Evolutionary conservation across 441 rosid species (phyloP), one percentile per base, ranked within the genome.

Genomic region (Pelargonium fulgidum): DNA sequence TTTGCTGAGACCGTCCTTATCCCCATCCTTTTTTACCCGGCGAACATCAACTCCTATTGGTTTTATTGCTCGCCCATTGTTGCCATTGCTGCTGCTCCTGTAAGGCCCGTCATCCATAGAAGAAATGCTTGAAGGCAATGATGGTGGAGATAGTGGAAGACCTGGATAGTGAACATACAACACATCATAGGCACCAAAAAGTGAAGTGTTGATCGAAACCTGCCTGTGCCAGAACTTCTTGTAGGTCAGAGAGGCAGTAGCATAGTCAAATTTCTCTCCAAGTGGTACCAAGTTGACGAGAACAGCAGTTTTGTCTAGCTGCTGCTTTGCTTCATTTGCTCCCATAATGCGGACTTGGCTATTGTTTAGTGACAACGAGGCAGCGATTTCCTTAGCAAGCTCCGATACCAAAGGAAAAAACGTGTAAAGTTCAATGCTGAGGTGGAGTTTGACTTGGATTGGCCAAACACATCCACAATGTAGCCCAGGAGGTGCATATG

Each of bases 21-120:
- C 86, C 70, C 22, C 76, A 76, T 83, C 82, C 80, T 76, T 84
- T 1, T 68, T 82, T 71, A 48, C n/a, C 16, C 14, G 3, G 4
- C 14, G 54, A 4, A 89, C 86, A 76, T 88, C 88, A 68, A 88
- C 98, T 16, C 97, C 97, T 0, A 89, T 75, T 10, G 98, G 98
- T 78, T 89, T 93, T 75, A 78, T 72, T 1, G 77, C 76, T 82
- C 91, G 84, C 67, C 79, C 88, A 72, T 88, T 84, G 69, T 79
- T 79, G 66, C 74, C 68, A 79, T 56, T 79, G 69, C 87, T 33
- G 39, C 39, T 33, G 39, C 39, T 33, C 39, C 39, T 33, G 7
- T 33, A 78, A 3, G 89, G 86, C 62, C 83, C 78, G 68, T 76
- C 74, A 64, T 85, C 81, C 4, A 54, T 26, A 0, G 71, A 73